These are phyloP conservation scores for Luvunga scandens DNA, from an alignment of 345 rosid species.

Conservation along the genomic window DNA sequence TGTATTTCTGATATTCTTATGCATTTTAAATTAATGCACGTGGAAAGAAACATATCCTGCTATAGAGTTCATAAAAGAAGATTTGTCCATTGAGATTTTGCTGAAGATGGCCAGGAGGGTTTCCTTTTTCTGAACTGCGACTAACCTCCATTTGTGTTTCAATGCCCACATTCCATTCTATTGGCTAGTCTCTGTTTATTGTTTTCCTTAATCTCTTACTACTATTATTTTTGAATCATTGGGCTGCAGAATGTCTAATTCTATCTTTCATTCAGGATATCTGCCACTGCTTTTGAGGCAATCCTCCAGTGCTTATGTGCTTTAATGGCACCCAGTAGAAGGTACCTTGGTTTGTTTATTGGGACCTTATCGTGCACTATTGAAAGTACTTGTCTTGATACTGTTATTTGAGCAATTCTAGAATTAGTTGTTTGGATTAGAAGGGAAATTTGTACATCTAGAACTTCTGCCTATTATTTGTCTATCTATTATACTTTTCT, in stretches of 20 bases:
- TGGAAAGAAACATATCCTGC: slow-evolving; percentile 11
- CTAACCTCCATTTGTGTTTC: background rate
- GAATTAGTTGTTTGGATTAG: background rate
- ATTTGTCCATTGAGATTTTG: slow-evolving; percentile 15
- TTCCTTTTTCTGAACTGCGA: slow-evolving; percentile 10
- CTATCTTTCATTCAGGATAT: slow-evolving; percentile 82
- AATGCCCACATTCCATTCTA: background rate
- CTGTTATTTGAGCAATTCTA: background rate
- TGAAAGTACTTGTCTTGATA: slow-evolving; percentile 22
- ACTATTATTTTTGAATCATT: slow-evolving; percentile 13
- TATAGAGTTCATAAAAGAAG: slow-evolving; percentile 15
- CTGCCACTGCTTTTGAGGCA: slow-evolving; percentile 75
- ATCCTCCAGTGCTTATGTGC: slow-evolving; percentile 74
- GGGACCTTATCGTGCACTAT: slow-evolving; percentile 47
- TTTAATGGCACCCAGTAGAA: slow-evolving; percentile 88
- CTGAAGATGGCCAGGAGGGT: slow-evolving; percentile 20
- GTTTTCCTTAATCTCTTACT: background rate
- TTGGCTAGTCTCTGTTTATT: background rate
- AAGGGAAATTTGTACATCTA: background rate
- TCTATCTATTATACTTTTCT: background rate
- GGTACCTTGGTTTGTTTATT: slow-evolving; percentile 91
- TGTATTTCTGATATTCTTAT: slow-evolving; percentile 23
- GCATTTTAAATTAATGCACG: slow-evolving; percentile 18
- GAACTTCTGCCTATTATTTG: background rate
- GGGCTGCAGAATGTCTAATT: slow-evolving; percentile 64